phyloP scores from a whole-genome alignment of 768 basidiomycete species.

The Amylocystis lapponica region DNA sequence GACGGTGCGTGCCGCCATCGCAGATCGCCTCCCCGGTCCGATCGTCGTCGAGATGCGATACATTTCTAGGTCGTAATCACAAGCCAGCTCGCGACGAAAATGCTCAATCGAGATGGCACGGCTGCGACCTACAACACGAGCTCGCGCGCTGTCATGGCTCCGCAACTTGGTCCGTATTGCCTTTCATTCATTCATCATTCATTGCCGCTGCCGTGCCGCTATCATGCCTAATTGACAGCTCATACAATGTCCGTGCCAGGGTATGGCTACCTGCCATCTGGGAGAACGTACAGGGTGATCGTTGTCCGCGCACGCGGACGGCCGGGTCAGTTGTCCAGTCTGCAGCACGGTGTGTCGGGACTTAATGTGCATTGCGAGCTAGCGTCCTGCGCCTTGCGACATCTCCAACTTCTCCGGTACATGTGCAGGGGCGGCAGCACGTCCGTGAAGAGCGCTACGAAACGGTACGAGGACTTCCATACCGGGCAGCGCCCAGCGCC shows the following conservation, averaged over 20 bases:
- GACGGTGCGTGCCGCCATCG: constrained; percentile 34
- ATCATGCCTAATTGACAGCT: constrained; percentile 6
- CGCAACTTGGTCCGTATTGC: constrained; percentile 55
- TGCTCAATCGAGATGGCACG: constrained; percentile 58
- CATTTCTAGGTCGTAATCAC: constrained; percentile 46
- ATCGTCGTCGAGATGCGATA: constrained; percentile 1
- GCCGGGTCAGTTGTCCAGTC: constrained; percentile 30
- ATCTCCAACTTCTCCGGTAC: constrained; percentile 31
- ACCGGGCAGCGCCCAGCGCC: background rate
- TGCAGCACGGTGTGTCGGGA: constrained; percentile 5
- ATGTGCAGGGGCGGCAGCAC: constrained; percentile 8
- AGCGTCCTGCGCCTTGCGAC: constrained; percentile 37
- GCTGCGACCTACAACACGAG: constrained; percentile 63
- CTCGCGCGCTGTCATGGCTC: constrained; percentile 56
- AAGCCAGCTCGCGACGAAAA: constrained; percentile 65
- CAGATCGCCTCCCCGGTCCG: too few relatives aligned
- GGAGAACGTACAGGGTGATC: constrained; percentile 38
- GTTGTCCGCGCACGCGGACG: constrained; percentile 33
- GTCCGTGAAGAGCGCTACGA: constrained; percentile 23
- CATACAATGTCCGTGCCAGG: constrained; percentile 17
- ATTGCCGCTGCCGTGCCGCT: too few relatives aligned
- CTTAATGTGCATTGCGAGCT: constrained; percentile 14
- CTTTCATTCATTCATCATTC: too few relatives aligned
- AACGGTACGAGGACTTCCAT: constrained; percentile 16
- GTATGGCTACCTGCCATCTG: constrained; percentile 36